phyloP scores from a whole-genome alignment of 208 protist species.

The Crithidia expoeki region DNA sequence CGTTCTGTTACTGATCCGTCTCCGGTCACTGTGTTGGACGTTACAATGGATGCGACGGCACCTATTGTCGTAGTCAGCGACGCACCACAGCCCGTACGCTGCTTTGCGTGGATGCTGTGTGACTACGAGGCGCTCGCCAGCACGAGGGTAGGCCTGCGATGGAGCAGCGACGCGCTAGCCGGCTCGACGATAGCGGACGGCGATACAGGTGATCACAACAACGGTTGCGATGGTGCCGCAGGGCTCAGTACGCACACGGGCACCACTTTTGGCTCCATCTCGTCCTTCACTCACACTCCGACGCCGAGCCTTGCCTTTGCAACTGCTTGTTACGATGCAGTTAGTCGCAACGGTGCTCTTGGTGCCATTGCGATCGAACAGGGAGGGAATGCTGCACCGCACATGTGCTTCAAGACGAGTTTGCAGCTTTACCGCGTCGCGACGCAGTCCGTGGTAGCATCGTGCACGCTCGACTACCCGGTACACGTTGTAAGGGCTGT shows the following conservation, averaged over 20 bases:
- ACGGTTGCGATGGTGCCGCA: background rate
- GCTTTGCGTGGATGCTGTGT: slow-evolving; percentile 38
- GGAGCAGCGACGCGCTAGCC: background rate
- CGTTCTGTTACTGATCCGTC: too few relatives aligned
- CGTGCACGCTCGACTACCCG: slow-evolving; percentile 35
- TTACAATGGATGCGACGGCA: background rate
- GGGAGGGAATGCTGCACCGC: background rate
- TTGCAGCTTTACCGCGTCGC: slow-evolving; percentile 26
- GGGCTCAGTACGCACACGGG: background rate
- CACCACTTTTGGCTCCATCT: background rate
- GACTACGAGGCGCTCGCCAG: slow-evolving; percentile 26
- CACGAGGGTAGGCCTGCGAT: too few relatives aligned
- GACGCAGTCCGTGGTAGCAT: slow-evolving; percentile 25
- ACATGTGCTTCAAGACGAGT: background rate
- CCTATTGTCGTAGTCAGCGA: slow-evolving; percentile 30
- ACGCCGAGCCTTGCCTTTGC: slow-evolving; percentile 32
- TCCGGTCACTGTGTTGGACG: background rate
- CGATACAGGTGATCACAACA: background rate
- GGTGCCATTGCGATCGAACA: background rate
- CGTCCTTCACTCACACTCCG: slow-evolving; percentile 13
- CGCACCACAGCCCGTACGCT: slow-evolving; percentile 22
- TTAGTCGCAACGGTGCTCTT: background rate
- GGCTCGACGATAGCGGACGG: background rate
- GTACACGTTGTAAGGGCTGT: slow-evolving; percentile 13
- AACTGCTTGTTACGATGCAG: background rate